Evolutionary conservation across 2,329 filamentous ascomycete genomes (phyloP), one percentile per base, ranked within the genome.

Genomic region (Cytospora paraplurivora): DNA sequence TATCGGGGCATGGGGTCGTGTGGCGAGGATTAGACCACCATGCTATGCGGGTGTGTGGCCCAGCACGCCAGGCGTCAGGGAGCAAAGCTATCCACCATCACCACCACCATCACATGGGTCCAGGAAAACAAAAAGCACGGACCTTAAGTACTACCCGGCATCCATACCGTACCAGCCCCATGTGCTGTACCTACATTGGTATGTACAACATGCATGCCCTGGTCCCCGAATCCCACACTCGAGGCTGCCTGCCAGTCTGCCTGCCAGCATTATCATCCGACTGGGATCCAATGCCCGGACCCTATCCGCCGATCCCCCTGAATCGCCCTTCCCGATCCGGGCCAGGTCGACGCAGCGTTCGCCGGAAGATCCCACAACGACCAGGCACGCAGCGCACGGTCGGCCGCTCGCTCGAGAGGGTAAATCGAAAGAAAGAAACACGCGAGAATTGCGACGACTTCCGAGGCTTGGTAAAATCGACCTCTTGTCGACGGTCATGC

Each of bases 291-390:
- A 27, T 33, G 32, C 32, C 33, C 41, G 32, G n/a, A 50, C 17
- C 44, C 41, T 27, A 34, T 58, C 41, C 32, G 50, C 27, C 56
- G 56, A 58, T 58, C 56, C 56, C 56, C 56, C 56, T 58, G 56
- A 49, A 47, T 50, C 38, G 56, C 33, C 44, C 38, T 49, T 58
- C 56, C 44, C 56, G 11, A 50, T 58, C n/a, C 49, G 56, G 56
- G 44, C 44, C 44, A 47, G 44, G 35, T n/a, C n/a, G 44, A 47
- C 17, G 44, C 44, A 47, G 44, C 11, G n/a, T 27, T 27, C n/a
- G 13, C 44, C 44, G n/a, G 17, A 7, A 47, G n/a, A 47, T 47
- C 44, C 17, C n/a, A 47, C 10, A 2, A 37, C 35, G 12, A 37
- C 35, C 35, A 37, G 8, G 12, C 8, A 37, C 35, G 12, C 27